Evolutionary conservation across 371 early-diverging fungal species (phyloP).

Genomic region (Mycotypha africana): DNA sequence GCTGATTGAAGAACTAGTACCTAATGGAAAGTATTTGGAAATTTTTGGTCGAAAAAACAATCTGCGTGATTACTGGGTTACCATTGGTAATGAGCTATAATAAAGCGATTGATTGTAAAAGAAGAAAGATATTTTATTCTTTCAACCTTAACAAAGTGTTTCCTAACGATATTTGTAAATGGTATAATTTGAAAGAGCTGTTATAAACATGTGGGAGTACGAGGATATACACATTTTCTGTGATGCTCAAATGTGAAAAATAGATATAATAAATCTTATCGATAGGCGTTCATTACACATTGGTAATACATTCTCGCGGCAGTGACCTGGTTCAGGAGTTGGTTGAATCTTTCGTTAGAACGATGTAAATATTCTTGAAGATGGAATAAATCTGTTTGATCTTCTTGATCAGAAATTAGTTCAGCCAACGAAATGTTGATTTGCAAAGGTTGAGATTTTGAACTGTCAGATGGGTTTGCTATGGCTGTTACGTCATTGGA

Average conservation of each 20-base stretch:
- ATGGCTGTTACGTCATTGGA: no score
- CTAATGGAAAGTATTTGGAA: slow-evolving; percentile 84
- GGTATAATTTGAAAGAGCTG: not conserved
- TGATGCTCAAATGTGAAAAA: no score
- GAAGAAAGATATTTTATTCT: no score
- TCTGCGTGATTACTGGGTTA: slow-evolving; percentile 91
- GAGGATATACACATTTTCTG: no score
- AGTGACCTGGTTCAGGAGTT: slow-evolving; percentile 4
- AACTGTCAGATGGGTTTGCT: no score
- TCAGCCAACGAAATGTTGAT: not conserved
- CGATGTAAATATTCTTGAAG: not conserved
- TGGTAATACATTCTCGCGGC: not conserved
- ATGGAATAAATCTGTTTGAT: no score
- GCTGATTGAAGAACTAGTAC: slow-evolving; percentile 86
- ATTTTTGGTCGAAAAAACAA: slow-evolving; percentile 95
- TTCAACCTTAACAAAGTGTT: not conserved
- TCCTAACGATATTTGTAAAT: no score
- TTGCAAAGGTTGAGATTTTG: not conserved
- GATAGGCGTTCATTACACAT: not conserved
- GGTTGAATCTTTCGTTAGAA: slow-evolving; percentile 1
- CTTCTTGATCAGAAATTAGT: no score
- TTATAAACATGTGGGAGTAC: no score
- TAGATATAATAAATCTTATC: no score
- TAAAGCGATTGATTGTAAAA: no score
- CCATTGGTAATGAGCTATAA: slow-evolving; percentile 89